These are phyloP conservation scores for Lentinus tigrinus DNA, from an alignment of 768 basidiomycete genomes.

Conservation along the genomic window DNA sequence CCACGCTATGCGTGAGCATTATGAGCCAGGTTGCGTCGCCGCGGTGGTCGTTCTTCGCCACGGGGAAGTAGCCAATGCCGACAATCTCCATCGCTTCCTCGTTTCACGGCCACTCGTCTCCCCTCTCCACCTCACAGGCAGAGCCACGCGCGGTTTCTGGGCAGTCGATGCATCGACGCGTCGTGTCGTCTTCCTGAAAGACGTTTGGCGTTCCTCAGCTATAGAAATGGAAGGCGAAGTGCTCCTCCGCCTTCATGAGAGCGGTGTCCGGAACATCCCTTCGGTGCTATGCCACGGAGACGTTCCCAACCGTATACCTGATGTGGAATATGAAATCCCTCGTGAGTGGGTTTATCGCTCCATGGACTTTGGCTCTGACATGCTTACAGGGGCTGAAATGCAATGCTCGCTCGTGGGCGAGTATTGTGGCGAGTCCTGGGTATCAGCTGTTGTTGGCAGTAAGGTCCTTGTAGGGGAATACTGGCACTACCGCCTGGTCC, in stretches of 20 bases:
- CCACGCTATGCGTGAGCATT: constrained; percentile 2
- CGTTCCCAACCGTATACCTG: neutral
- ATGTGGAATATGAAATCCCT: neutral
- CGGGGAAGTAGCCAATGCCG: neutral
- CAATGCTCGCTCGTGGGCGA: neutral
- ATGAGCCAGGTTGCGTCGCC: neutral
- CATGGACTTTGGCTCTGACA: neutral
- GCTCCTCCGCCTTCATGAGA: neutral
- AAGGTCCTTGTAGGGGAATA: neutral
- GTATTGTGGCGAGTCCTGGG: neutral
- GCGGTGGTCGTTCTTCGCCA: neutral
- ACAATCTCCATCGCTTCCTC: neutral
- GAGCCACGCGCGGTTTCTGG: constrained; percentile 8
- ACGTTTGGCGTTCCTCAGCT: neutral
- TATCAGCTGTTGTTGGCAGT: neutral
- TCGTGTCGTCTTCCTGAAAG: constrained; percentile 7
- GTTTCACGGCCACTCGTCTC: constrained; percentile 5
- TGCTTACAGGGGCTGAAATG: neutral
- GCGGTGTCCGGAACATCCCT: neutral
- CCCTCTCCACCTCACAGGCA: neutral
- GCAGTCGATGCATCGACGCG: neutral
- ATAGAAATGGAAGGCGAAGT: neutral
- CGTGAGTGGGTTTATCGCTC: neutral
- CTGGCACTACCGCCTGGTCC: constrained; percentile 8
- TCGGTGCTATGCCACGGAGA: neutral